Evolutionary conservation across 805 yeast genomes (phyloP).

Genomic region (Wickerhamomyces subpelliculosus): DNA sequence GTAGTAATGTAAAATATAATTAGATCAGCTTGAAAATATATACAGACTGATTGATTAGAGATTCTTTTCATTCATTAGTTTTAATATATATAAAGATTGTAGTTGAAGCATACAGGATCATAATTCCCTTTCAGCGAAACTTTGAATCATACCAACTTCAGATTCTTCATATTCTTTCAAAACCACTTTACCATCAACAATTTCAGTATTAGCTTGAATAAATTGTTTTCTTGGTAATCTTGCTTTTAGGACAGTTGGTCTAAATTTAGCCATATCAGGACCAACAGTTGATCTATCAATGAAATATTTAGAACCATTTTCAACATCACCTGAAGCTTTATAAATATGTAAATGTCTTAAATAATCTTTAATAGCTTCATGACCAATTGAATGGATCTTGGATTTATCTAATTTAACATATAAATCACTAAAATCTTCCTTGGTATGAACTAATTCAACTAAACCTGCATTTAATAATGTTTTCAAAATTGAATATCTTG

Average conservation of each 20-base stretch:
- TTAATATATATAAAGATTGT: no score
- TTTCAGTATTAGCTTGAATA: slow-evolving; percentile 71
- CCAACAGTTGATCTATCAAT: slow-evolving; percentile 62
- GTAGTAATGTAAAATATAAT: no score
- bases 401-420: slow-evolving; percentile 50
- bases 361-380: slow-evolving; percentile 64
- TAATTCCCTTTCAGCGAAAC: slow-evolving; percentile 57
- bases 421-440: slow-evolving; percentile 50
- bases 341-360: slow-evolving; percentile 67
- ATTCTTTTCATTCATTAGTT: no score
- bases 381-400: slow-evolving; percentile 65
- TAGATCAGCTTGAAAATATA: no score
- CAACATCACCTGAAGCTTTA: slow-evolving; percentile 72
- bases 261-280: slow-evolving; percentile 52
- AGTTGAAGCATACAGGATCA: slow-evolving; percentile 7
- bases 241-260: slow-evolving; percentile 62
- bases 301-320: slow-evolving; percentile 57
- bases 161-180: slow-evolving; percentile 72
- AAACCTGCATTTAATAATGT: slow-evolving; percentile 61
- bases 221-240: slow-evolving; percentile 81
- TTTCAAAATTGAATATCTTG: slow-evolving; percentile 79
- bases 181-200: slow-evolving; percentile 34
- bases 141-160: slow-evolving; percentile 69
- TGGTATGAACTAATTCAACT: slow-evolving; percentile 43
- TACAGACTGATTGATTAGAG: no score